A percentile compares a stretch with the other conserved stretches of the same genome.
Conservation (phyloP, 2,329 filamentous ascomycete genomes). For the Paraphaeosphaeria sporulosa region DNA sequence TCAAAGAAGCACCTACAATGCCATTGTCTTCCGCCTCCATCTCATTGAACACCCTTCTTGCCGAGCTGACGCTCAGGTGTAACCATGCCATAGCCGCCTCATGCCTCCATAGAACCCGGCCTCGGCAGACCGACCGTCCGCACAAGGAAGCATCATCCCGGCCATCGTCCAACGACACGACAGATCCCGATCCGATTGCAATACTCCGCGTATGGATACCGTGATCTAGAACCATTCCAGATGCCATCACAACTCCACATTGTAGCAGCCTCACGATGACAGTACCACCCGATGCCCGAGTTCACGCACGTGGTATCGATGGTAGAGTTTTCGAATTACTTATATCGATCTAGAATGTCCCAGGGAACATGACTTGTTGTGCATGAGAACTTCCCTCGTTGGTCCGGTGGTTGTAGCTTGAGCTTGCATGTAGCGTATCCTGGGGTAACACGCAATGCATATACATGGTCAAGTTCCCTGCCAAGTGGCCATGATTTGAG, state of each 20-base stretch:
- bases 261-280: neutral
- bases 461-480: too few species aligned
- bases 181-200: neutral
- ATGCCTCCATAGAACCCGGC: neutral
- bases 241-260: neutral
- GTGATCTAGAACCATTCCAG: neutral
- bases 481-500: neutral
- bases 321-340: too few species aligned
- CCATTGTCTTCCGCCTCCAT: neutral
- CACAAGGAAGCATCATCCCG: neutral
- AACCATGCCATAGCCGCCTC: neutral
- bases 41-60: neutral
- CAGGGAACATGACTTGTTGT: too few species aligned
- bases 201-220: neutral
- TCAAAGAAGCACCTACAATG: neutral
- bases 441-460: too few species aligned
- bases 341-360: too few species aligned
- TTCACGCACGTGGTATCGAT: too few species aligned
- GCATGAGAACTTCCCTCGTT: too few species aligned
- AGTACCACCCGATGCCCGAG: neutral
- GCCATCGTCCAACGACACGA: neutral
- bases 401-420: too few species aligned
- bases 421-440: too few species aligned
- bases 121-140: neutral
- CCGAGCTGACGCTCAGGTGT: neutral